phyloP scores from a whole-genome alignment of 352 stramenopile species.

The Elongisporangium undulatum region DNA sequence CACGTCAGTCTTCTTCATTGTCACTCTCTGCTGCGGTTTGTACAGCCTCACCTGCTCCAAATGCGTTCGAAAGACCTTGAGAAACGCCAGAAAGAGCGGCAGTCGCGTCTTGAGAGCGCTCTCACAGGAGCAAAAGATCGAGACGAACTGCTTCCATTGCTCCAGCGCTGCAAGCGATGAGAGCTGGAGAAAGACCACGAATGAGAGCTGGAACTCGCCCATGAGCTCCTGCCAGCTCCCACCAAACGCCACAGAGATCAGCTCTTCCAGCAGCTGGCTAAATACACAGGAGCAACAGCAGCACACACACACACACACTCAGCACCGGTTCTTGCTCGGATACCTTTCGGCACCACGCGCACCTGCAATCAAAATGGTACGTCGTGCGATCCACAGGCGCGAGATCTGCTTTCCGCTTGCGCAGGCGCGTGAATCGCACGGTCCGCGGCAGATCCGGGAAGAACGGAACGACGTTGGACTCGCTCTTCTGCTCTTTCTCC shows the following conservation, averaged over 20 bases:
- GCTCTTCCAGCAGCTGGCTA: constrained; percentile 46
- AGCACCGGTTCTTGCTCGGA: neutral
- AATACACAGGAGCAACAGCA: neutral
- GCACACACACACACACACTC: neutral
- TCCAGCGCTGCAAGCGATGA: constrained; percentile 90
- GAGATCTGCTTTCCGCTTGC: constrained; percentile 29
- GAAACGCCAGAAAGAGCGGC: constrained; percentile 53
- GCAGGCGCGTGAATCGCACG: constrained; percentile 59
- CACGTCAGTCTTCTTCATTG: neutral
- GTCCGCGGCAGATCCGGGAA: constrained; percentile 76
- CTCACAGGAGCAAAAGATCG: constrained; percentile 61
- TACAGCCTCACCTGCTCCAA: constrained; percentile 39
- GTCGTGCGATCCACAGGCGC: constrained; percentile 46
- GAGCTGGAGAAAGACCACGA: constrained; percentile 92
- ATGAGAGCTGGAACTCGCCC: constrained; percentile 93
- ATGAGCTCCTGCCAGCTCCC: constrained; percentile 77
- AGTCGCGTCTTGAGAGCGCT: constrained; percentile 27
- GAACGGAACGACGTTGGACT: constrained; percentile 41
- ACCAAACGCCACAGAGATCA: constrained; percentile 30
- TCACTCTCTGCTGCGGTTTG: neutral
- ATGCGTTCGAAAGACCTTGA: constrained; percentile 51
- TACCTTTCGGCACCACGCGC: neutral
- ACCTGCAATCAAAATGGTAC: constrained; percentile 83
- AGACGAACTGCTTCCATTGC: constrained; percentile 90
- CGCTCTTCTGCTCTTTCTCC: constrained; percentile 6